Conservation (phyloP, 768 basidiomycete genomes). For the Suillus ampliporus region DNA sequence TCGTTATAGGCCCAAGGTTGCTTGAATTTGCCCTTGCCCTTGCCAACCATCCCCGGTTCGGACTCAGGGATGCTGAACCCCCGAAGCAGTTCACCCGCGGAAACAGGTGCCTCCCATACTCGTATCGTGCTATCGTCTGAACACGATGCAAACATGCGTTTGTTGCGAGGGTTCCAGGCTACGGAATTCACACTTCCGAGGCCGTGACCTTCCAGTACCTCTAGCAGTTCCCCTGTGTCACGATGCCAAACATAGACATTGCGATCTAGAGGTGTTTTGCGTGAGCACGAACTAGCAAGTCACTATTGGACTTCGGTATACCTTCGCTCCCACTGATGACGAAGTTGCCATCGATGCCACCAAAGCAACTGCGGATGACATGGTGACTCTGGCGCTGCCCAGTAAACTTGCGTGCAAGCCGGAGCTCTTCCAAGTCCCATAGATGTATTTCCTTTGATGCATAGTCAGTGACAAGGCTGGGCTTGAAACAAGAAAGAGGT, state of each 20-base stretch:
- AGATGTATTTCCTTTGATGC: constrained; percentile 80
- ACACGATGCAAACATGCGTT: constrained; percentile 94
- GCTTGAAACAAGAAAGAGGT: constrained; percentile 2
- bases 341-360: constrained; percentile 86
- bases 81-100: constrained; percentile 25
- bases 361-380: constrained; percentile 93
- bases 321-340: constrained; percentile 97
- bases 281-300: constrained; percentile 11
- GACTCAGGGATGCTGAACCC: constrained; percentile 24
- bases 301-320: constrained; percentile 37
- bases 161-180: constrained; percentile 91
- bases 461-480: constrained; percentile 14
- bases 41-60: constrained; percentile 47
- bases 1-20: constrained; percentile 44
- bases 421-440: constrained; percentile 77
- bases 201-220: constrained; percentile 88
- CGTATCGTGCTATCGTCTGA: constrained; percentile 92
- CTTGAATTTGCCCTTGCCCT: constrained; percentile 68
- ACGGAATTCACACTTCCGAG: constrained; percentile 92
- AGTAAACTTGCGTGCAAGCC: constrained; percentile 77
- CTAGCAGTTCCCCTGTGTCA: constrained; percentile 81
- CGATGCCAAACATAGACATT: constrained; percentile 97
- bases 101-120: constrained; percentile 73
- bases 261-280: constrained; percentile 61
- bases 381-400: constrained; percentile 86